Base-by-base conservation (phyloP, 2,329 filamentous ascomycete genomes). In the Nemania sp. region DNA sequence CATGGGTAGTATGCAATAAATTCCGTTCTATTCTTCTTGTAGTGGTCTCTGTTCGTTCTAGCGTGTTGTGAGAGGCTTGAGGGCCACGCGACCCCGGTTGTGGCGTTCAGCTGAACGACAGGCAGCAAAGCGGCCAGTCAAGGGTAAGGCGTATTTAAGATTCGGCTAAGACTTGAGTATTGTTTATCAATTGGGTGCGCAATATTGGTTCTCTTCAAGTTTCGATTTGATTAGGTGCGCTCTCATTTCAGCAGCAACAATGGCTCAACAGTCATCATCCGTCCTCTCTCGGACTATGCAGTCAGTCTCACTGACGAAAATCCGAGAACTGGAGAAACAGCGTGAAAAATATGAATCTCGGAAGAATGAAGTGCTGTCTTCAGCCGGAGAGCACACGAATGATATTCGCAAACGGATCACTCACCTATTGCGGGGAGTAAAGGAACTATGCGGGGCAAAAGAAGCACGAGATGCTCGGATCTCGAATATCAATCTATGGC, bases 401-500 rank as follows among this genome's bases (percentile, higher is more conserved):
- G 15, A 56, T 22, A 48, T 52, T 7, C 54, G 40, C 22, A 37
- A 52, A 31, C 44, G 60, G 33, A 57, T 62, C 23, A 30, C 41
- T 5, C 28, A 44, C 17, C 53, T 62, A 4, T 37, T 57, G 6
- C 19, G 24, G 9, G 60, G 60, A 12, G 41, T 62, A 9, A 31
- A 48, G 14, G 43, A 45, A 1, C 41, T 60, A 19, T 56, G 58
- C 22, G 47, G 55, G 14, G 23, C 41, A 14, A 33, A 46, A 14
- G 6, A 52, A 7, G 20, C 31, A 3, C 15, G 43, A 2, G 51
- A 51, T 22, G 19, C 28, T n/a, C 39, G 34, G 11, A 51, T 72
- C 28, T 34, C 20, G 2, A 72, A 72, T 48, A 66, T 74, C n/a
- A 53, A 68, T 17, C 62, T 64, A 26, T 72, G 68, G 66, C 56